These are phyloP conservation scores for Erodium moschatum DNA, from an alignment of 441 rosid genomes.

Conservation along the genomic window DNA sequence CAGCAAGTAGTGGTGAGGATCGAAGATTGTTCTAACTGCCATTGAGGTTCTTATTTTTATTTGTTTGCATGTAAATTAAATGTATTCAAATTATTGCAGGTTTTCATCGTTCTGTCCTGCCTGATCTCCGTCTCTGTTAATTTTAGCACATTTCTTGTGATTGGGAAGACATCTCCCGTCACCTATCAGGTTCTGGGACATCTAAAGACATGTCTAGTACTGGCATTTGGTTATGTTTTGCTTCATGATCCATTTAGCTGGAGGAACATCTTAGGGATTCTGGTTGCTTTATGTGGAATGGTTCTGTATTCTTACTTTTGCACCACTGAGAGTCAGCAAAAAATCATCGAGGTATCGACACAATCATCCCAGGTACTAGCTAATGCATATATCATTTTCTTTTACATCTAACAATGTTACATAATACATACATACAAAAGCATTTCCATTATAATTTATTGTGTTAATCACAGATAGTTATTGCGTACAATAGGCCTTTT, in stretches of 20 bases:
- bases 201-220: slow-evolving; percentile 87
- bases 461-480: too few species aligned
- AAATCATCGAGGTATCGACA: slow-evolving; percentile 45
- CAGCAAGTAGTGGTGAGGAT: slow-evolving; percentile 54
- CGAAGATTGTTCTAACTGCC: neutral
- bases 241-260: slow-evolving; percentile 78
- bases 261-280: slow-evolving; percentile 76
- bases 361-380: slow-evolving; percentile 38
- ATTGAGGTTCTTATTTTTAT: neutral
- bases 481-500: too few species aligned
- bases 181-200: slow-evolving; percentile 98
- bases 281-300: slow-evolving; percentile 81
- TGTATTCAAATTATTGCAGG: slow-evolving; percentile 29
- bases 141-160: slow-evolving; percentile 91
- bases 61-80: neutral
- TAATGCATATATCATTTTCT: neutral
- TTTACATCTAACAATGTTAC: too few species aligned
- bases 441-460: too few species aligned
- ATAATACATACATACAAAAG: too few species aligned
- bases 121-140: slow-evolving; percentile 83
- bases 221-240: slow-evolving; percentile 73
- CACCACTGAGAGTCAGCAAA: slow-evolving; percentile 64
- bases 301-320: slow-evolving; percentile 81
- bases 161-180: slow-evolving; percentile 97
- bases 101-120: slow-evolving; percentile 74